Evolutionary conservation across 2,329 filamentous ascomycete genomes (phyloP), one percentile per base, ranked within the genome.

Genomic region (Fusarium zealandicum): DNA sequence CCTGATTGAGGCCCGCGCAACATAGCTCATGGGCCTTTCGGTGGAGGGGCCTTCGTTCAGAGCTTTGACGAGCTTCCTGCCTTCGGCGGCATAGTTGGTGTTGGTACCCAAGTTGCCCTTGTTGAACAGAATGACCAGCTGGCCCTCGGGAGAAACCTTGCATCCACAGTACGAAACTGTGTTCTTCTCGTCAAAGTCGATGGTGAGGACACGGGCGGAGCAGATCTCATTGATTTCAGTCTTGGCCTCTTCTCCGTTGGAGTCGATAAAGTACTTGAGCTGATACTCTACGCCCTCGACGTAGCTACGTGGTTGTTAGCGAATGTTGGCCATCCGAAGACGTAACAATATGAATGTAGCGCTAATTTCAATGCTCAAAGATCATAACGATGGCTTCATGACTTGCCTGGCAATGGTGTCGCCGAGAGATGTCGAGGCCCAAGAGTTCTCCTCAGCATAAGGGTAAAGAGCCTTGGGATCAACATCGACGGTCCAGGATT

Each of bases 401-500:
- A 65, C 73, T 50, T 71, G 83, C 77, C 65, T 62, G 31, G 69
- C 66, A 52, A 83, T 75, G 62, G 76, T 77, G 52, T 66, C 68
- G 5, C 81, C 81, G 4, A 80, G 69, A 3, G 72, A 76, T 12
- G 73, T 69, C 53, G 76, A 73, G 38, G 70, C 75, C 51, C 75
- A 80, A 25, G 71, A 73, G 51, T 66, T 70, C 1, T 76, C 72
- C 12, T 72, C 69, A 16, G 75, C 73, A 51, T 82, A 82, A 9
- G 80, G 75, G 57, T 72, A 82, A 58, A 84, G 69, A 37, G 75
- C 74, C 41, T 71, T 72, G 16, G 78, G 76, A 57, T 80, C 75
- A 62, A 80, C 72, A 7, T 81, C 76, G 27, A 82, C 70, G 6
- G 76, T 82, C 81, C 81, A 85, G 7, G 73, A 32, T 30, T 71